A percentile compares a stretch with the other conserved stretches of the same genome.
Evolutionary conservation across 73 alveolate species (phyloP).

Genomic region (Durusdinium trenchii): DNA sequence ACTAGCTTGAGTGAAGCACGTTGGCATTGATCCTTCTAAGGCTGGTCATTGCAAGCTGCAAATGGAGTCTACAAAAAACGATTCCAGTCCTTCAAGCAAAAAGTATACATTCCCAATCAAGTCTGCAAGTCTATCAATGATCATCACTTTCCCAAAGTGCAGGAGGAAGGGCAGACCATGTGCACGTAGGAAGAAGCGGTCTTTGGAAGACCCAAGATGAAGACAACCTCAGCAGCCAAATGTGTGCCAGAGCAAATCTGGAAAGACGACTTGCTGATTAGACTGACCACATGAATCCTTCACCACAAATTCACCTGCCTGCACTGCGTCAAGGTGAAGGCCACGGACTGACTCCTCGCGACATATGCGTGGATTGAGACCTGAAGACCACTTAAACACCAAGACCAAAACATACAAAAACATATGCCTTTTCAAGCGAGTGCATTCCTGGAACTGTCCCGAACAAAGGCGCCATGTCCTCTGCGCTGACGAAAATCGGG

Average conservation of each 20-base stretch:
- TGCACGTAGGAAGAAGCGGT: slow-evolving; percentile 59
- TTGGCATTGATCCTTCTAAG: too few species aligned
- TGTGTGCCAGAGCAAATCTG: background rate
- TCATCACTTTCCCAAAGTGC: background rate
- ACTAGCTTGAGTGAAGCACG: too few species aligned
- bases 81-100: too few species aligned
- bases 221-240: slow-evolving; percentile 8
- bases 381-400: background rate
- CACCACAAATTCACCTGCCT: background rate
- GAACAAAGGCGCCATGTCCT: slow-evolving; percentile 4
- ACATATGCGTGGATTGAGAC: background rate
- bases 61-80: too few species aligned
- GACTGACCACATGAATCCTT: too few species aligned
- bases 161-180: background rate
- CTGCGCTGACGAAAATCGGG: slow-evolving; percentile 79
- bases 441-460: background rate
- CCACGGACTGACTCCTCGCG: slow-evolving; percentile 84
- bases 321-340: slow-evolving; percentile 60
- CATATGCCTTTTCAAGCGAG: background rate
- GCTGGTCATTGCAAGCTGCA: too few species aligned
- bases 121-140: too few species aligned
- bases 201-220: slow-evolving; percentile 77
- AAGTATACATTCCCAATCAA: too few species aligned
- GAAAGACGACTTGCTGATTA: too few species aligned
- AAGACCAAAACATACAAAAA: background rate